These are phyloP conservation scores for Xylaria venustula DNA, from an alignment of 495 filamentous ascomycete species.

Conservation along the genomic window DNA sequence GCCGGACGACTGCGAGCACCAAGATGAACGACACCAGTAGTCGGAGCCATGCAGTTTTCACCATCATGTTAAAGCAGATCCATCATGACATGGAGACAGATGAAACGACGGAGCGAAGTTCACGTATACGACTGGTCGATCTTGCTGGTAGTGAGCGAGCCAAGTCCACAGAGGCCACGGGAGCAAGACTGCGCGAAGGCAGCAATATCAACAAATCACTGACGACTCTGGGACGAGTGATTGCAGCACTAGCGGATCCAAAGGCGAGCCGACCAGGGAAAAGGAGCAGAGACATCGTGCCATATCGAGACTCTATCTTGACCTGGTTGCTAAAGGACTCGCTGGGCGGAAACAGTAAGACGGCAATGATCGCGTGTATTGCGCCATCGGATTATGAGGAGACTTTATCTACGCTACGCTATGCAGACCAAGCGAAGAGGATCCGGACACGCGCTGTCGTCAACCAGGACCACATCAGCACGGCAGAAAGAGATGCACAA, in stretches of 20 bases:
- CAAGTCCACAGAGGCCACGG: constrained; percentile 93
- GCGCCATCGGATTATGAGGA: constrained; percentile 95
- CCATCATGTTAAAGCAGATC: constrained; percentile 95
- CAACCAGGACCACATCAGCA: constrained; percentile 86
- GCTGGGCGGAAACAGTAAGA: constrained; percentile 93
- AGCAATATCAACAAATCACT: constrained; percentile 99
- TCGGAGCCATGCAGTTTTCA: constrained; percentile 95
- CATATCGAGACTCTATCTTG: constrained; percentile 94
- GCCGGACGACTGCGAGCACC: constrained; percentile 88
- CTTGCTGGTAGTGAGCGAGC: constrained; percentile 93
- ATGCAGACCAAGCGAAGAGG: constrained; percentile 95
- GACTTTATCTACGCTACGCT: constrained; percentile 91
- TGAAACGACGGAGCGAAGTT: constrained; percentile 89
- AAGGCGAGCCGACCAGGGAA: constrained; percentile 50
- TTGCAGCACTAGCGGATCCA: constrained; percentile 91
- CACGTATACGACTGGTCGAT: constrained; percentile 93
- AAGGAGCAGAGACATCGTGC: constrained; percentile 65
- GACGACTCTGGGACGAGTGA: constrained; percentile 92
- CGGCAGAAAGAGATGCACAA: constrained; percentile 88
- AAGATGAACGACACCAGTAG: constrained; percentile 99
- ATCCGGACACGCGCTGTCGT: constrained; percentile 96
- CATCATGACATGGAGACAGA: constrained; percentile 88
- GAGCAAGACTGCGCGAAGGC: constrained; percentile 84
- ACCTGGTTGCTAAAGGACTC: constrained; percentile 97
- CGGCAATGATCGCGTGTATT: constrained; percentile 98